phyloP scores from a whole-genome alignment of 139 green algal genomes.

The Picochlorum costavermella region DNA sequence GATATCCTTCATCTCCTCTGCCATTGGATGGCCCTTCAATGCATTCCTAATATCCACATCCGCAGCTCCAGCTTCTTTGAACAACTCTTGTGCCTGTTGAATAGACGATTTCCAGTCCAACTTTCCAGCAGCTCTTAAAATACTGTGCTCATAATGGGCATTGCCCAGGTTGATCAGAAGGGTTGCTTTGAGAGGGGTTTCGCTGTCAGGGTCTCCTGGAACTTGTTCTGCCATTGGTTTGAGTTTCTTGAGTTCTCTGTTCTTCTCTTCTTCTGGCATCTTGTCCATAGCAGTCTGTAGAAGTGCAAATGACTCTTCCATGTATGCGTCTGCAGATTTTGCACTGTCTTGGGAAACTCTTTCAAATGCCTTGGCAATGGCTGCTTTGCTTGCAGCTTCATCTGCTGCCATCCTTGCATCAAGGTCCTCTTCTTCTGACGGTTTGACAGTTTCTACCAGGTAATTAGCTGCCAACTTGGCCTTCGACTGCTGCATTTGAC shows the following conservation, averaged over 20 bases:
- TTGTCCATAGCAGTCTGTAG: conserved; percentile 13
- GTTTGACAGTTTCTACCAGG: conserved; percentile 15
- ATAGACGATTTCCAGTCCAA: conserved; percentile 35
- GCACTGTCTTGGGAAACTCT: conserved; percentile 18
- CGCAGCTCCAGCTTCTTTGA: conserved; percentile 31
- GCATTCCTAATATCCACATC: conserved; percentile 31
- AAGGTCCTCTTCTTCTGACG: conserved; percentile 14
- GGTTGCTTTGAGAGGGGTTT: conserved; percentile 20
- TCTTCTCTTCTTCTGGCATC: conserved; percentile 31
- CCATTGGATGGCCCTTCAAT: conserved; percentile 32
- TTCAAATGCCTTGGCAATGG: conserved; percentile 12
- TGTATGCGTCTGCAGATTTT: conserved; percentile 6
- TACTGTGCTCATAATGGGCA: conserved; percentile 30
- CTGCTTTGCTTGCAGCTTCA: conserved; percentile 24
- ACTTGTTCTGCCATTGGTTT: conserved; percentile 28
- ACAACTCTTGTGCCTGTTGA: conserved; percentile 31
- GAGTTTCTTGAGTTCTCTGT: conserved; percentile 28
- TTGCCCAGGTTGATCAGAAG: conserved; percentile 34
- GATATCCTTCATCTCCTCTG: conserved; percentile 29
- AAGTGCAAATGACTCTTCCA: conserved; percentile 18
- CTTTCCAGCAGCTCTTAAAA: conserved; percentile 24
- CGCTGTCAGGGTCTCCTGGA: conserved; percentile 16
- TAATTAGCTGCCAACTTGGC: conserved; percentile 34
- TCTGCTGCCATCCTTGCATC: conserved; percentile 23
- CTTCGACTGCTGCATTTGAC: conserved; percentile 17